phyloP scores from a whole-genome alignment of 176 grass and related monocot genomes.

The Avena eriantha region DNA sequence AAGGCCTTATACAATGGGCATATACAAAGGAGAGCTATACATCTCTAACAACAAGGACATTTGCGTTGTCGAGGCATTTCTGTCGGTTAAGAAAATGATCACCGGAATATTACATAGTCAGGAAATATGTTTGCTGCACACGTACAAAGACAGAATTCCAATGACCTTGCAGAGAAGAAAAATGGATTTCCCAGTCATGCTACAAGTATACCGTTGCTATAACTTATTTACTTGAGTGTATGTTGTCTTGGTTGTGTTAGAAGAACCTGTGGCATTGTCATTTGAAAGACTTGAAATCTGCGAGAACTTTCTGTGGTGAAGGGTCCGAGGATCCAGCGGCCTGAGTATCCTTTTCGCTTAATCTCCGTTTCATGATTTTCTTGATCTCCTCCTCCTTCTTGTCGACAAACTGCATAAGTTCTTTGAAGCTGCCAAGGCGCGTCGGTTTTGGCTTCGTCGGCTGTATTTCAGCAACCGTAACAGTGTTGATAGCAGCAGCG shows the following conservation, averaged over 20 bases:
- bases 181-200: slow-evolving; percentile 2
- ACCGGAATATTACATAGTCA: background rate
- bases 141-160: background rate
- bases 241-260: background rate
- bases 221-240: slow-evolving; percentile 24
- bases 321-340: slow-evolving; percentile 25
- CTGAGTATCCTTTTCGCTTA: slow-evolving; percentile 59
- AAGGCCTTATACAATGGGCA: no score
- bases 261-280: slow-evolving; percentile 18
- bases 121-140: background rate
- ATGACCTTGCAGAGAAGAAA: background rate
- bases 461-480: background rate
- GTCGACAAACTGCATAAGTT: slow-evolving; percentile 65
- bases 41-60: no score
- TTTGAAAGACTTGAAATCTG: slow-evolving; percentile 20
- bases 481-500: background rate
- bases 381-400: slow-evolving; percentile 61
- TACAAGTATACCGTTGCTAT: slow-evolving; percentile 20
- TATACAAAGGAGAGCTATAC: no score
- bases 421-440: slow-evolving; percentile 61
- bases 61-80: background rate
- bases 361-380: slow-evolving; percentile 44
- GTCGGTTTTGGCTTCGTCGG: background rate
- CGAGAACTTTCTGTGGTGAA: slow-evolving; percentile 11
- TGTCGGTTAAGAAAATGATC: background rate